phyloP scores from a whole-genome alignment of 352 stramenopile genomes.

The Pythium dissotocum region DNA sequence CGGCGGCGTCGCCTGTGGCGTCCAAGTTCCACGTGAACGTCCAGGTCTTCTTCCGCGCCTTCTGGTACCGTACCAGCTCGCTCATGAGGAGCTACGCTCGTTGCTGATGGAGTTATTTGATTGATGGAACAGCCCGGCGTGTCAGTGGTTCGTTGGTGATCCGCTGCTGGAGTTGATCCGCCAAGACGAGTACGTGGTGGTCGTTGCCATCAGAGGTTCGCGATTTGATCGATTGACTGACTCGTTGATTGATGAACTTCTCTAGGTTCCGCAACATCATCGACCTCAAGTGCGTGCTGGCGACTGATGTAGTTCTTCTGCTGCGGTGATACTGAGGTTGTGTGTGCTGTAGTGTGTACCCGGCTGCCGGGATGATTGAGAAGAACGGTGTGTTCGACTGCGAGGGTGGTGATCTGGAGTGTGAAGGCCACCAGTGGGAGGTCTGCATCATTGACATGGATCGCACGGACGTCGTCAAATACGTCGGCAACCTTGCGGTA shows the following conservation, averaged over 20 bases:
- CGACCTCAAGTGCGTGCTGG: conserved; percentile 49
- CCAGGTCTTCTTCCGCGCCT: conserved; percentile 71
- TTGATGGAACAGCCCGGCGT: conserved; percentile 52
- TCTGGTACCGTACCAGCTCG: conserved; percentile 42
- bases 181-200: conserved; percentile 49
- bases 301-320: neutral
- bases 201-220: neutral
- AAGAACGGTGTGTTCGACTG: conserved; percentile 61
- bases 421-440: conserved; percentile 71
- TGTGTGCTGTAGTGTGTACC: conserved; percentile 49
- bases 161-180: conserved; percentile 71
- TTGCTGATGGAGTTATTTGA: neutral
- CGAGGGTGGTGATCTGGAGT: conserved; percentile 65
- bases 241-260: neutral
- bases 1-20: conserved; percentile 21
- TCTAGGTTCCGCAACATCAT: conserved; percentile 71
- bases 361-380: conserved; percentile 69
- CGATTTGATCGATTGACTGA: neutral
- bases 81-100: neutral
- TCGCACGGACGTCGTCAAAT: conserved; percentile 72
- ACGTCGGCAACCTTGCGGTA: conserved; percentile 73
- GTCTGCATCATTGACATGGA: conserved; percentile 76
- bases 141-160: conserved; percentile 78
- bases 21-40: conserved; percentile 42
- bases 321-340: too few species aligned